A percentile compares a stretch with the other conserved stretches of the same genome.
Conservation (phyloP, 129 eudicot genomes). For the Logfia minima region DNA sequence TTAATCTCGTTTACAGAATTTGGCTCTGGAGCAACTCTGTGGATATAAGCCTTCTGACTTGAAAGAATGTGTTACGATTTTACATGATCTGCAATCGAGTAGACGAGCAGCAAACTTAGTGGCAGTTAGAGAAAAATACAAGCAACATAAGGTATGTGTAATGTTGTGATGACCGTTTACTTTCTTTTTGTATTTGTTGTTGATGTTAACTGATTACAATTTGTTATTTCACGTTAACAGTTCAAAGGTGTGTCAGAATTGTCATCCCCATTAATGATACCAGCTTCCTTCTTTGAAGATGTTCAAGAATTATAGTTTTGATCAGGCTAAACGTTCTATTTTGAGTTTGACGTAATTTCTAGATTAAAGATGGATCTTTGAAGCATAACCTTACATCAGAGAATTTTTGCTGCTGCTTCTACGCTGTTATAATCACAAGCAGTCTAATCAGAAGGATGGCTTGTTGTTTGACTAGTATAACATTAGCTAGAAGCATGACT, state of each 20-base stretch:
- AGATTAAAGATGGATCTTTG: not conserved
- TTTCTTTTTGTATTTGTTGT: not conserved
- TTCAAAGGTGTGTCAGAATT: conserved; percentile 58
- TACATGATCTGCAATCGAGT: conserved; percentile 56
- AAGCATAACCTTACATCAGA: not conserved
- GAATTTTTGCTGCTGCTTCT: not conserved
- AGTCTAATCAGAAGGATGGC: not conserved
- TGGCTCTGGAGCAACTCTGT: conserved; percentile 39
- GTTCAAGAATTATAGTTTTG: conserved; percentile 8
- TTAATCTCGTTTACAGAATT: conserved; percentile 34
- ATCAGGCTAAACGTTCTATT: not conserved
- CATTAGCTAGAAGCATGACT: conserved; percentile 2
- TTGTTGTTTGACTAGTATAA: not conserved
- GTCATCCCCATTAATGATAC: conserved; percentile 47
- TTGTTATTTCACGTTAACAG: conserved; percentile 35
- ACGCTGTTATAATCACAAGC: too few relatives aligned
- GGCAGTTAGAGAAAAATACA: conserved; percentile 64
- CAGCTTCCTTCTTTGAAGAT: conserved; percentile 43
- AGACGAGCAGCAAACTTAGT: conserved; percentile 47
- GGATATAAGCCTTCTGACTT: conserved; percentile 56
- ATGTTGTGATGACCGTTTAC: not conserved
- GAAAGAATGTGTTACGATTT: conserved; percentile 54
- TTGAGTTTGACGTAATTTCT: not conserved
- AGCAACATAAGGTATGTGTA: conserved; percentile 55
- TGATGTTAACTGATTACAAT: conserved; percentile 11